A percentile compares a stretch with the other conserved stretches of the same genome.
Evolutionary conservation across 2,329 filamentous ascomycete species (phyloP).

Genomic region (Calonectria pseudoreteaudii): DNA sequence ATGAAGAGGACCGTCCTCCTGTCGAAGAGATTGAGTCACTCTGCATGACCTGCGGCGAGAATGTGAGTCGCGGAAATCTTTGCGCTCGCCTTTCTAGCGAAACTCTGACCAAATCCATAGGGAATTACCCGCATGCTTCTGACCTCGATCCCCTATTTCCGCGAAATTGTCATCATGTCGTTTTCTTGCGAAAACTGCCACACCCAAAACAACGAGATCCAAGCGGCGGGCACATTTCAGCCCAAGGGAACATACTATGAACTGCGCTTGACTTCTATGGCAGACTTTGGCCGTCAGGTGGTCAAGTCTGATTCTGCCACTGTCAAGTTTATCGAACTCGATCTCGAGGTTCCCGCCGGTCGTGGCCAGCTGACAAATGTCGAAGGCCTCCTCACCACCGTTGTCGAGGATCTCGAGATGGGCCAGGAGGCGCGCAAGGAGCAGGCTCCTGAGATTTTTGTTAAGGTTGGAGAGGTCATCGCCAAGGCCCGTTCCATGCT

Average conservation of each 20-base stretch:
- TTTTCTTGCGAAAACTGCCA: constrained; percentile 92
- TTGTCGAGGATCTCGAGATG: constrained; percentile 83
- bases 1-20: constrained; percentile 61
- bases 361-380: constrained; percentile 94
- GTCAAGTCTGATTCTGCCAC: constrained; percentile 91
- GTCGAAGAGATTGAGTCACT: constrained; percentile 81
- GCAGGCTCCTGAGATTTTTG: constrained; percentile 80
- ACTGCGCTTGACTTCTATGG: constrained; percentile 77
- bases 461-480: constrained; percentile 83
- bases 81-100: neutral
- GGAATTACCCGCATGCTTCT: constrained; percentile 88
- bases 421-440: constrained; percentile 87
- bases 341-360: constrained; percentile 92
- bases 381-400: constrained; percentile 84
- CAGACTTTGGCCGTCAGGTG: constrained; percentile 86
- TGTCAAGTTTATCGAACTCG: constrained; percentile 90
- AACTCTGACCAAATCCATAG: constrained; percentile 56
- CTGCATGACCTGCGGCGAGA: constrained; percentile 88
- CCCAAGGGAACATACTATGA: constrained; percentile 88
- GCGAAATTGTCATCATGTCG: constrained; percentile 97
- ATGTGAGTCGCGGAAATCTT: constrained; percentile 62
- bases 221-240: constrained; percentile 92
- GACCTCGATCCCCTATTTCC: constrained; percentile 95
- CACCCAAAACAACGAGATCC: constrained; percentile 93
- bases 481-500: constrained; percentile 81